phyloP scores from a whole-genome alignment of 352 stramenopile species.

The Pythium apleroticum region DNA sequence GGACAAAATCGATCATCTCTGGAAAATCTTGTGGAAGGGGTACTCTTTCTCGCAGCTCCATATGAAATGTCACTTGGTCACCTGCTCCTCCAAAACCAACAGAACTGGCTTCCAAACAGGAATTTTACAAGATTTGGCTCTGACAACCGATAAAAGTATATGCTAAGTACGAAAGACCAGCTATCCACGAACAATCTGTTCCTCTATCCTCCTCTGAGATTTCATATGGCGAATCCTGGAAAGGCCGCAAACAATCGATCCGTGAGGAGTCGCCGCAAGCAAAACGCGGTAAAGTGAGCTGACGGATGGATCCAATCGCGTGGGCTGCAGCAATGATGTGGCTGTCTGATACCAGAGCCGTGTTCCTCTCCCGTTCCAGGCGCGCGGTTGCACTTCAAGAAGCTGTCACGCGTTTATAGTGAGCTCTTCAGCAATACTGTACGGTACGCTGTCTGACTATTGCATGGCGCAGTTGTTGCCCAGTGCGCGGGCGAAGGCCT shows the following conservation, averaged over 20 bases:
- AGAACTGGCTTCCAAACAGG: not conserved
- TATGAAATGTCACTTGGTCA: not conserved
- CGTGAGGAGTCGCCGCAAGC: not conserved
- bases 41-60: not conserved
- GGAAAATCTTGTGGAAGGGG: not conserved
- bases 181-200: too few relatives aligned
- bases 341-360: not conserved
- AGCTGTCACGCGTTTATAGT: not conserved
- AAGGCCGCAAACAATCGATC: not conserved
- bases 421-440: not conserved
- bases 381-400: not conserved
- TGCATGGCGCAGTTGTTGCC: conserved; percentile 32
- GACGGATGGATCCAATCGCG: too few relatives aligned
- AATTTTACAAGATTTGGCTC: not conserved
- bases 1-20: too few relatives aligned
- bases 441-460: conserved; percentile 13
- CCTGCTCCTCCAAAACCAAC: not conserved
- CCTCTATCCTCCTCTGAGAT: not conserved
- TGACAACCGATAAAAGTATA: not conserved
- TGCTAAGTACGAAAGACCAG: not conserved
- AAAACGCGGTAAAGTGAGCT: not conserved
- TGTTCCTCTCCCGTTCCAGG: not conserved
- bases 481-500: conserved; percentile 25
- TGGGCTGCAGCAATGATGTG: not conserved
- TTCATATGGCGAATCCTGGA: not conserved